Percentiles rank a stretch among this genome's conserved stretches.
phyloP scores from a whole-genome alignment of 2,329 filamentous ascomycete species.

The Akanthomyces muscarius region DNA sequence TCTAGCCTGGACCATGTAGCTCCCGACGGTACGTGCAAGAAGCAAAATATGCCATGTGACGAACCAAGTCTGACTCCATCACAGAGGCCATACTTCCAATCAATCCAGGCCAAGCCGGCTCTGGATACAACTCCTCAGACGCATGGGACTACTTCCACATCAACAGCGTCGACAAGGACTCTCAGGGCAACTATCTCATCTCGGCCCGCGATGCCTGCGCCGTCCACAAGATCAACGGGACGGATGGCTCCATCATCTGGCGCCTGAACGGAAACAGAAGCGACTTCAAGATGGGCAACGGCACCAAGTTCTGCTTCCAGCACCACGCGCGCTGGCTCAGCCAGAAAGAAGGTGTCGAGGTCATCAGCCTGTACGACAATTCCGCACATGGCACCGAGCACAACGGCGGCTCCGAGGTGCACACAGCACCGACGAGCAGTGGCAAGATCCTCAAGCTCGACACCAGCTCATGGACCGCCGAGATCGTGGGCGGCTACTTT shows the following conservation, averaged over 20 bases:
- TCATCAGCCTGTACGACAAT: constrained; percentile 41
- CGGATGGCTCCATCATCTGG: constrained; percentile 37
- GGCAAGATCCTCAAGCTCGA: constrained; percentile 42
- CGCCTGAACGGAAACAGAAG: constrained; percentile 48
- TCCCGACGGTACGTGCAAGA: constrained; percentile 5
- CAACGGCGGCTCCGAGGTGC: neutral
- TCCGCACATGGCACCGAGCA: constrained; percentile 22
- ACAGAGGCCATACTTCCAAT: constrained; percentile 43
- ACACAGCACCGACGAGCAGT: constrained; percentile 30
- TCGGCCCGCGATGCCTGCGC: constrained; percentile 47
- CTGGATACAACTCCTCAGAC: neutral
- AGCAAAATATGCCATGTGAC: too few species aligned
- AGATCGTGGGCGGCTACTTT: constrained; percentile 41
- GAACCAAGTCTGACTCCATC: too few species aligned
- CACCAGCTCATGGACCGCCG: constrained; percentile 39
- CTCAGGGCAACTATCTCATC: constrained; percentile 46
- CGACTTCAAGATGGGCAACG: constrained; percentile 32
- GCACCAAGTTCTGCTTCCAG: constrained; percentile 28
- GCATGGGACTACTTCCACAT: constrained; percentile 51
- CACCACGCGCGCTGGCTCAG: constrained; percentile 45
- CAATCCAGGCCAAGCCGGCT: neutral
- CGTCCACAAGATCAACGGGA: constrained; percentile 42
- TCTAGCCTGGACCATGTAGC: constrained; percentile 27
- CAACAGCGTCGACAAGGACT: constrained; percentile 53
- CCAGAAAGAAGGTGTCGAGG: constrained; percentile 42